Evolutionary conservation across 2,329 filamentous ascomycete species (phyloP).

Genomic region (Dactylellina parvicollis): DNA sequence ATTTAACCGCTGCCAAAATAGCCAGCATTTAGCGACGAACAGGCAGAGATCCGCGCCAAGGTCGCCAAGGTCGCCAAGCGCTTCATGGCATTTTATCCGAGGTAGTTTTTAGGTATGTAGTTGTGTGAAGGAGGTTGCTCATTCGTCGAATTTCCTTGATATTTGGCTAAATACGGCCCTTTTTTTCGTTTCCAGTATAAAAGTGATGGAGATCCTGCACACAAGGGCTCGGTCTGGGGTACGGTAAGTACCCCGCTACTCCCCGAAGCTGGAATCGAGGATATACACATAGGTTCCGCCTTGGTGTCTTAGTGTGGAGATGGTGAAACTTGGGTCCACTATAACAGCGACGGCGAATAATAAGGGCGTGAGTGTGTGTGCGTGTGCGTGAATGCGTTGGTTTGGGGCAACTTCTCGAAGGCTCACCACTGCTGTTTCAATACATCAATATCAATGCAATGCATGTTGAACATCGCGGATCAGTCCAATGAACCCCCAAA

Average conservation of each 20-base stretch:
- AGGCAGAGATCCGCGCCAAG: constrained; percentile 3
- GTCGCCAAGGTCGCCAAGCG: constrained; percentile 1
- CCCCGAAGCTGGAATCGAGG: constrained; percentile 13
- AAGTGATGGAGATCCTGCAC: constrained; percentile 15
- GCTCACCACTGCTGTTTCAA: too few relatives aligned
- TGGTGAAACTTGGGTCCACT: neutral
- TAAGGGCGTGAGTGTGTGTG: too few relatives aligned
- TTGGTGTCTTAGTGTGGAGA: neutral
- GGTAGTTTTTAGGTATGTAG: neutral
- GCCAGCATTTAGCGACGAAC: neutral
- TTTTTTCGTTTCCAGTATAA: constrained; percentile 46
- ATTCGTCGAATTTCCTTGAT: constrained; percentile 8
- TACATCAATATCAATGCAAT: neutral
- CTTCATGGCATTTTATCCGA: constrained; percentile 31
- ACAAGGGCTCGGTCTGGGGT: constrained; percentile 24
- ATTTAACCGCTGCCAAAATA: constrained; percentile 40
- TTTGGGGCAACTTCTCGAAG: too few relatives aligned
- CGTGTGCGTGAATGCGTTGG: too few relatives aligned
- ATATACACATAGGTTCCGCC: neutral
- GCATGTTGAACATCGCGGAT: neutral
- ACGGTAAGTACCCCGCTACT: constrained; percentile 41
- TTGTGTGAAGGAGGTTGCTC: too few relatives aligned
- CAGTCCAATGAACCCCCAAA: too few relatives aligned
- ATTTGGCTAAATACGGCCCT: constrained; percentile 50
- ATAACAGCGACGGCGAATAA: too few relatives aligned